A percentile compares a stretch with the other conserved stretches of the same genome.
phyloP scores from a whole-genome alignment of 1,139 yeast genomes.

The Pichia norvegensis region DNA sequence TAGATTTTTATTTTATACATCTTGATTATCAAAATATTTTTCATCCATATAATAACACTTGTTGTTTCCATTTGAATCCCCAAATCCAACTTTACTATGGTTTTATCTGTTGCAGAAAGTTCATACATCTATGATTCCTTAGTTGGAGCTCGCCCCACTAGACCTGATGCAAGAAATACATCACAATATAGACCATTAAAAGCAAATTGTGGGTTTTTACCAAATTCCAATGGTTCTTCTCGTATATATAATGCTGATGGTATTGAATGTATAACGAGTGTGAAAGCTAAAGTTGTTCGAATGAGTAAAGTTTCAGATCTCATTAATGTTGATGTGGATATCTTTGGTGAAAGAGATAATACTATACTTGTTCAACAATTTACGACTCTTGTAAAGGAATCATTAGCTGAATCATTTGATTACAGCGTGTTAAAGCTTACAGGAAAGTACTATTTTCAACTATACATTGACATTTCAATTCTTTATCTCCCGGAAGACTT shows the following conservation, averaged over 20 bases:
- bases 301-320: conserved; percentile 35
- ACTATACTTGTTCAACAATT: conserved; percentile 54
- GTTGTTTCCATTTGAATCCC: background rate
- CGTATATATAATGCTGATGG: conserved; percentile 82
- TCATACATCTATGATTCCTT: conserved; percentile 73
- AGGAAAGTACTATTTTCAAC: conserved; percentile 63
- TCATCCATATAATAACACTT: background rate
- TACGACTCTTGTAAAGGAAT: conserved; percentile 40
- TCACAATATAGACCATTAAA: conserved; percentile 81
- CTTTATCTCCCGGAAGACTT: conserved; percentile 47
- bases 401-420: conserved; percentile 45
- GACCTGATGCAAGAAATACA: conserved; percentile 60
- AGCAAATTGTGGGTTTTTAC: conserved; percentile 71
- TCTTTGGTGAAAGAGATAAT: conserved; percentile 64
- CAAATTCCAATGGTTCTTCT: conserved; percentile 87
- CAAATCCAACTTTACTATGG: conserved; percentile 36
- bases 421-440: conserved; percentile 51
- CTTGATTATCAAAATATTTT: background rate
- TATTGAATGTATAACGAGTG: conserved; percentile 84
- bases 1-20: background rate
- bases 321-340: conserved; percentile 71
- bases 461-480: conserved; percentile 72
- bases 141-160: conserved; percentile 23
- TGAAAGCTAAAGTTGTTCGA: conserved; percentile 77
- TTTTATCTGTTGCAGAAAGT: conserved; percentile 79